Evolutionary conservation across 2,329 filamentous ascomycete species (phyloP), one percentile per base, ranked within the genome.

Genomic region (Incumbomyces lentus): DNA sequence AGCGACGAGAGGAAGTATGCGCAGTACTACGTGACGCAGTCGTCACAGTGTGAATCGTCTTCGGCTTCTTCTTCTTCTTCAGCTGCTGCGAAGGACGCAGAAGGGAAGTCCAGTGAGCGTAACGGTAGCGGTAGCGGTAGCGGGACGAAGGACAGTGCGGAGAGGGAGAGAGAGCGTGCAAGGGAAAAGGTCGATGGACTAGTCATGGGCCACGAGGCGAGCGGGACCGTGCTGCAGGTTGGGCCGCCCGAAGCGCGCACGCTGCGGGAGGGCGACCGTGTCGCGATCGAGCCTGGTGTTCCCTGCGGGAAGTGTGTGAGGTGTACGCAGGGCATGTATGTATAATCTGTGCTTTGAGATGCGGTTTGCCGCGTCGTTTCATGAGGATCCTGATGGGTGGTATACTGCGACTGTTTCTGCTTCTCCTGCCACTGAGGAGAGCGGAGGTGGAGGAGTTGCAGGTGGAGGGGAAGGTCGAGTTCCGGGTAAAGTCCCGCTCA

Each of bases 271-370:
- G 63, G 64, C 1, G 65, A 65, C 49, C 54, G 44, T 2, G 61
- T 65, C 6, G 62, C 63, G 3, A 60, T 67, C 29, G 64, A 68
- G 42, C 64, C 66, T 1, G 63, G 62, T 5, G 53, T 56, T 13
- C 60, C 63, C 1, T 68, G 64, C 46, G 57, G 60, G 8, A 53
- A 54, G 1, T 69, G 67, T 49, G 44, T 51, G 51, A 12, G 57
- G 47, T 70, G 65, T 52, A 63, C 63, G 19, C 50, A 52, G 8
- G 68, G 67, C 2, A 46, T 53, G 3, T 70, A 70, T 49, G 3
- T 70, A 70, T 49, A 68, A 70, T 44, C 60, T 69, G 13, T 70
- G 67, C 48, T 58, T 56, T 1, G 53, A 57, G 1, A 67, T 69
- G 54, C 54, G 56, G 22, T 70, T 70, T 43, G 67, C 64, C 3